phyloP scores from a whole-genome alignment of 805 yeast genomes.

The Ogataea wickerhamii region DNA sequence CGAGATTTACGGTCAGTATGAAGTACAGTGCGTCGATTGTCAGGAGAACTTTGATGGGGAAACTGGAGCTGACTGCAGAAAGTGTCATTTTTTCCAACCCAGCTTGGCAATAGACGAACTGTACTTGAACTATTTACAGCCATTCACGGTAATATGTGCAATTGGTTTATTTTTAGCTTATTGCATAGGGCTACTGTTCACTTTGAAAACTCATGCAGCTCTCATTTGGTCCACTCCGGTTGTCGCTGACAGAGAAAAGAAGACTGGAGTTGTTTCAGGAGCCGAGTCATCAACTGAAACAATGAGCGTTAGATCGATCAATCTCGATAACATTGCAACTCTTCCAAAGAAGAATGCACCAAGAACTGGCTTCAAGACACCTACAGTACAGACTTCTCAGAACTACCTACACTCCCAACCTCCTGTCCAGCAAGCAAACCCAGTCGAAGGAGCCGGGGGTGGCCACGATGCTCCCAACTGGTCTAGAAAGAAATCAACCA shows the following conservation, averaged over 20 bases:
- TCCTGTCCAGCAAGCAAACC: slow-evolving; percentile 3
- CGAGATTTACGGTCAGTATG: slow-evolving; percentile 86
- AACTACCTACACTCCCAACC: slow-evolving; percentile 6
- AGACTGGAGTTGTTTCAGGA: slow-evolving; percentile 10
- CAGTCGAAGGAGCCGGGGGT: slow-evolving; percentile 36
- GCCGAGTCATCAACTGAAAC: slow-evolving; percentile 12
- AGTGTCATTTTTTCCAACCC: slow-evolving; percentile 77
- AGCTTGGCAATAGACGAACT: slow-evolving; percentile 65
- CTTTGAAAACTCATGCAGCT: slow-evolving; percentile 94
- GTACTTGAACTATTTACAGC: slow-evolving; percentile 67
- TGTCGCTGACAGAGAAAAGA: slow-evolving; percentile 37
- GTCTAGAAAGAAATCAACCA: slow-evolving; percentile 81
- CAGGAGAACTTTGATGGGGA: slow-evolving; percentile 10
- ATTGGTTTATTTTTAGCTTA: slow-evolving; percentile 77
- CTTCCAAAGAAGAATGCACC: slow-evolving; percentile 8
- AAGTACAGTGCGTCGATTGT: slow-evolving; percentile 66
- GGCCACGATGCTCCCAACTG: slow-evolving; percentile 98
- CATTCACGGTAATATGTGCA: slow-evolving; percentile 80
- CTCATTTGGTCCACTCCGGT: slow-evolving; percentile 84
- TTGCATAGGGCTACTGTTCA: slow-evolving; percentile 84
- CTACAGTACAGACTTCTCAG: slow-evolving; percentile 2
- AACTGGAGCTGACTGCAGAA: slow-evolving; percentile 47
- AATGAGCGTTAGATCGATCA: slow-evolving; percentile 27
- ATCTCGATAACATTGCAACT: slow-evolving; percentile 12
- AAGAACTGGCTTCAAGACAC: not conserved